phyloP scores from a whole-genome alignment of 768 basidiomycete species.

The Antrodiella citrinella region DNA sequence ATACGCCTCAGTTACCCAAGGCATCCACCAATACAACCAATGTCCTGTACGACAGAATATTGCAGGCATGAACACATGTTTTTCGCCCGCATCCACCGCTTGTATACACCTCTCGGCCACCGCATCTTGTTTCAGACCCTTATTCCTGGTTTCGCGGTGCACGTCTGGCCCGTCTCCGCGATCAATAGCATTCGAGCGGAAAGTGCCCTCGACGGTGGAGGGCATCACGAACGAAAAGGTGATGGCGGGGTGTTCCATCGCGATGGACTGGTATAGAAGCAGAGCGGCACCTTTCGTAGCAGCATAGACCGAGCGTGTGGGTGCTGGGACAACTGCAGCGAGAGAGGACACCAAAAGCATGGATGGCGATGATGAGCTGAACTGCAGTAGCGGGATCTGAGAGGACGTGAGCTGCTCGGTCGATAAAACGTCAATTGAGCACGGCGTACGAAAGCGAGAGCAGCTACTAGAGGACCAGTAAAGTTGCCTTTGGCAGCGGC shows the following conservation, averaged over 20 bases:
- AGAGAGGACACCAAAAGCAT: conserved; percentile 74
- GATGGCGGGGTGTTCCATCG: conserved; percentile 73
- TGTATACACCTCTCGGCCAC: conserved; percentile 55
- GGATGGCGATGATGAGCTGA: conserved; percentile 58
- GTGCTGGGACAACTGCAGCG: conserved; percentile 75
- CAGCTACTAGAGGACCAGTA: conserved; percentile 60
- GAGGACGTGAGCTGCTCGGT: not conserved
- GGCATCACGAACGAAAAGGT: conserved; percentile 57
- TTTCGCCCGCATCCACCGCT: conserved; percentile 53
- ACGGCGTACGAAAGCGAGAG: conserved; percentile 58
- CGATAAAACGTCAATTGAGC: conserved; percentile 1
- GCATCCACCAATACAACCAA: conserved; percentile 59
- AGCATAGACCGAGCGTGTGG: conserved; percentile 77
- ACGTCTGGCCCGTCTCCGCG: conserved; percentile 26
- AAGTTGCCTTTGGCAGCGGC: conserved; percentile 60
- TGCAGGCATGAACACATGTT: conserved; percentile 53
- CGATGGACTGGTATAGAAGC: conserved; percentile 66
- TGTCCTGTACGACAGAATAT: conserved; percentile 28
- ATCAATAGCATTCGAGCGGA: conserved; percentile 76
- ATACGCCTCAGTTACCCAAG: conserved; percentile 44
- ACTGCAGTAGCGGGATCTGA: conserved; percentile 70
- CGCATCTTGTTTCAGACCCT: conserved; percentile 48
- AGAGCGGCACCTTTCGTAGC: conserved; percentile 79
- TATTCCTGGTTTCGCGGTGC: conserved; percentile 43
- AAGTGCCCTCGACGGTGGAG: conserved; percentile 65